phyloP scores from a whole-genome alignment of 768 basidiomycete species.

The Leccinum incarnatum region DNA sequence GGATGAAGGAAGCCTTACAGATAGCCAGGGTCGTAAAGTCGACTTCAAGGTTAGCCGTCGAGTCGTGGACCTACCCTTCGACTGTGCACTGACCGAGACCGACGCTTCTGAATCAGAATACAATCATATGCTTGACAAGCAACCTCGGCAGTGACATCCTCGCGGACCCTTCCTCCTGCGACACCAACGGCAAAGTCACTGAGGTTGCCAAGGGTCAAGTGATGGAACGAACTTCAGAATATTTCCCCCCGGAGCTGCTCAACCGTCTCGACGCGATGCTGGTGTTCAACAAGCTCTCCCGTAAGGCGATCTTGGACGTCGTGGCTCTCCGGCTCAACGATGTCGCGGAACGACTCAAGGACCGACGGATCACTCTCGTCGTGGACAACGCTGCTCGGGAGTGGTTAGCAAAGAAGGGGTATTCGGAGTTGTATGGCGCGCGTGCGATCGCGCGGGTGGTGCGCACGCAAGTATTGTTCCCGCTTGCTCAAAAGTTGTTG shows the following conservation, averaged over 20 bases:
- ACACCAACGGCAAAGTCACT: slow-evolving; percentile 62
- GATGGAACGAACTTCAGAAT: slow-evolving; percentile 67
- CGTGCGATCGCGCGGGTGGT: slow-evolving; percentile 78
- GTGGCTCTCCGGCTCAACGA: no score
- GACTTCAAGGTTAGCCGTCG: slow-evolving; percentile 67
- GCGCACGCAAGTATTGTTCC: slow-evolving; percentile 76
- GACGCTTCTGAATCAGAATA: slow-evolving; percentile 51
- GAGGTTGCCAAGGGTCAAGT: slow-evolving; percentile 57
- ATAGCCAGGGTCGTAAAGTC: slow-evolving; percentile 88
- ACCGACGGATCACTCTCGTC: slow-evolving; percentile 67
- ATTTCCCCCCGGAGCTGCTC: slow-evolving; percentile 88
- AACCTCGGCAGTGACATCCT: slow-evolving; percentile 84
- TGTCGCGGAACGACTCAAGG: slow-evolving; percentile 57
- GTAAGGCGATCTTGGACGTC: slow-evolving; percentile 64
- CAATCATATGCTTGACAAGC: slow-evolving; percentile 87
- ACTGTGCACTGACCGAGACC: background rate
- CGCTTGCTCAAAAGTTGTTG: slow-evolving; percentile 76
- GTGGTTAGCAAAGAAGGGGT: slow-evolving; percentile 76
- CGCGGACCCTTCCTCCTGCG: slow-evolving; percentile 60
- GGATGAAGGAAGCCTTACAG: slow-evolving; percentile 86
- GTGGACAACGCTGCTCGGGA: slow-evolving; percentile 57
- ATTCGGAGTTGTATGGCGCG: slow-evolving; percentile 84
- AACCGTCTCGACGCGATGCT: slow-evolving; percentile 86
- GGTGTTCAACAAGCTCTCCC: slow-evolving; percentile 88
- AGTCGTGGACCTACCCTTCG: background rate